Conservation (phyloP, 306 rosid genomes). For the Fragaria nilgerrensis region DNA sequence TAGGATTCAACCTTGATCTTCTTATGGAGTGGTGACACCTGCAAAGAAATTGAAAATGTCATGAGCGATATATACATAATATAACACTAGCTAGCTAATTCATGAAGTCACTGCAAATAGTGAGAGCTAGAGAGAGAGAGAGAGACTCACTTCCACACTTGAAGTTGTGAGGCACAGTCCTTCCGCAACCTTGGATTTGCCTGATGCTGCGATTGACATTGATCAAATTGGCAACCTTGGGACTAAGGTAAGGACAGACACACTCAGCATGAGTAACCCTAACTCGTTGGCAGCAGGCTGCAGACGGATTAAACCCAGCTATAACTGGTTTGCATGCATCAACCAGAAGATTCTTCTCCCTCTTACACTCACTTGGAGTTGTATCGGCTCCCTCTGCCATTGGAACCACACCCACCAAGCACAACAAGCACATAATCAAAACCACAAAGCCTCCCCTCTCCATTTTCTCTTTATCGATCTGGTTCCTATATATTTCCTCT, state of each 20-base stretch:
- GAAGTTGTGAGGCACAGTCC: constrained; percentile 28
- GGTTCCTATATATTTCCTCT: neutral
- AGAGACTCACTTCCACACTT: constrained; percentile 24
- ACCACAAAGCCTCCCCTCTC: neutral
- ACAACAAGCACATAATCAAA: constrained; percentile 4
- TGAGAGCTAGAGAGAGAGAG: neutral
- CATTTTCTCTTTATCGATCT: neutral
- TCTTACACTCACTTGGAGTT: constrained; percentile 24
- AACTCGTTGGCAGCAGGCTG: constrained; percentile 24
- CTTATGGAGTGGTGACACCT: constrained; percentile 3
- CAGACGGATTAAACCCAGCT: constrained; percentile 18
- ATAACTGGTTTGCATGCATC: constrained; percentile 18
- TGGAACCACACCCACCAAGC: neutral
- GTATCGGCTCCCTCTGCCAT: neutral
- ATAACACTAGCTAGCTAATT: neutral
- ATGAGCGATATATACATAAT: neutral
- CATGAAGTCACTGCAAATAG: neutral
- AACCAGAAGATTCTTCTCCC: neutral
- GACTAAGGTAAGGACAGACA: constrained; percentile 16
- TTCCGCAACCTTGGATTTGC: constrained; percentile 28
- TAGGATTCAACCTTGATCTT: neutral
- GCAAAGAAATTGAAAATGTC: neutral
- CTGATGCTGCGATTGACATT: constrained; percentile 21
- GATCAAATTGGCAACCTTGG: constrained; percentile 9
- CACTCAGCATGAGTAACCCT: constrained; percentile 22